Conservation (phyloP, 2,329 filamentous ascomycete genomes). For the Ophiocordyceps australis region DNA sequence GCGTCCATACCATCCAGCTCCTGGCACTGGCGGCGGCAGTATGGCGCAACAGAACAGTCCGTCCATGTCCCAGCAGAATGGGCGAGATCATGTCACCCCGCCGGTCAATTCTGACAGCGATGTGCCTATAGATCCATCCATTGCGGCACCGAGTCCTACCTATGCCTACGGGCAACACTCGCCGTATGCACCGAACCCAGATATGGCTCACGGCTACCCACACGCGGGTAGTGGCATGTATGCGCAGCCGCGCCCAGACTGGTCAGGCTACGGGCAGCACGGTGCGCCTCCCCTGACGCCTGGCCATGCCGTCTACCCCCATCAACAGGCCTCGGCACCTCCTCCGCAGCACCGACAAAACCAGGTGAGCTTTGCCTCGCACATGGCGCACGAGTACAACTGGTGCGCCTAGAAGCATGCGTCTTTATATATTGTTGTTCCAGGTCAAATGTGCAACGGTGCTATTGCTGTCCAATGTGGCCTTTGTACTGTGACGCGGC, state of each 20-base stretch:
- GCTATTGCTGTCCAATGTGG: too few relatives aligned
- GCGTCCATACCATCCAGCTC: conserved; percentile 66
- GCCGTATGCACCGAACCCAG: conserved; percentile 68
- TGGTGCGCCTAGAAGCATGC: neutral
- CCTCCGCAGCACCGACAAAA: conserved; percentile 35
- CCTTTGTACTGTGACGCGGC: too few relatives aligned
- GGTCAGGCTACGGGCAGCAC: conserved; percentile 46
- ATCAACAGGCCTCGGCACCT: conserved; percentile 34
- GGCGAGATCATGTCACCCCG: conserved; percentile 55
- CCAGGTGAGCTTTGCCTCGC: conserved; percentile 33
- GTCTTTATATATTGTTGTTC: too few relatives aligned
- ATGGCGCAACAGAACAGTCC: conserved; percentile 99
- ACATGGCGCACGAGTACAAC: too few relatives aligned
- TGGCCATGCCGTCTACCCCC: conserved; percentile 34
- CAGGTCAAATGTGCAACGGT: too few relatives aligned
- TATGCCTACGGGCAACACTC: conserved; percentile 75
- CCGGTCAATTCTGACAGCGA: conserved; percentile 86
- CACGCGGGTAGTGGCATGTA: conserved; percentile 47
- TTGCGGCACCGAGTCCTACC: conserved; percentile 80
- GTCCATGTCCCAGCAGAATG: conserved; percentile 80
- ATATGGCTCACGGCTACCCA: conserved; percentile 66
- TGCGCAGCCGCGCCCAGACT: conserved; percentile 54
- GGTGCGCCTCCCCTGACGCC: conserved; percentile 28
- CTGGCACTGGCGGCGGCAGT: conserved; percentile 62
- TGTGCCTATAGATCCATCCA: conserved; percentile 98